phyloP scores from a whole-genome alignment of 805 yeast species.

The Saccharomycopsis guyanensis region DNA sequence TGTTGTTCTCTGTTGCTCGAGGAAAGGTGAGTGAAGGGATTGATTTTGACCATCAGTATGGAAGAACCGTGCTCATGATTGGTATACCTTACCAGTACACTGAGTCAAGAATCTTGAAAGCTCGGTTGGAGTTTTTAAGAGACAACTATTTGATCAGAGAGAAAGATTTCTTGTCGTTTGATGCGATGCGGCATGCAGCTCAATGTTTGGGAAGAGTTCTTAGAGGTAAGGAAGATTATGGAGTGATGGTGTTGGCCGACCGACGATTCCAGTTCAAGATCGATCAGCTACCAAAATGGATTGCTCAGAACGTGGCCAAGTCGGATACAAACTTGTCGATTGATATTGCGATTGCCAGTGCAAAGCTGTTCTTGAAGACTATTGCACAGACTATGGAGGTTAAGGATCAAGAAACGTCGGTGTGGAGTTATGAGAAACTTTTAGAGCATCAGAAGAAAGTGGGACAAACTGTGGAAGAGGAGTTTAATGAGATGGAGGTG shows the following conservation, averaged over 20 bases:
- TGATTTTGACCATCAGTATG: slow-evolving; percentile 98
- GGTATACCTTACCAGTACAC: slow-evolving; percentile 99
- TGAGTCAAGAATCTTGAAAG: slow-evolving; percentile 91
- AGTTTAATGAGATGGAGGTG: background rate
- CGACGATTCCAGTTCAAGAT: slow-evolving; percentile 83
- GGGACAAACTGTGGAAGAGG: background rate
- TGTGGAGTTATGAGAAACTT: slow-evolving; percentile 77
- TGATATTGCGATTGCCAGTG: slow-evolving; percentile 94
- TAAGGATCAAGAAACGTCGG: slow-evolving; percentile 85
- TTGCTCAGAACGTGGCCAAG: slow-evolving; percentile 84
- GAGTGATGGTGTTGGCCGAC: slow-evolving; percentile 97
- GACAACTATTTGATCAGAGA: slow-evolving; percentile 91
- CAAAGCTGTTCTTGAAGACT: slow-evolving; percentile 83
- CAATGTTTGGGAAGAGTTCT: slow-evolving; percentile 96
- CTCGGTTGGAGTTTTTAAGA: slow-evolving; percentile 85
- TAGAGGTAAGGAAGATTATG: slow-evolving; percentile 97
- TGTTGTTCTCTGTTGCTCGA: slow-evolving; percentile 92
- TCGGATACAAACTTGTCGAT: slow-evolving; percentile 90
- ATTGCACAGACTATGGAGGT: slow-evolving; percentile 92
- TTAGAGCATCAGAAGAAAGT: slow-evolving; percentile 39
- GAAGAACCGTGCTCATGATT: slow-evolving; percentile 95
- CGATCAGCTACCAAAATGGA: slow-evolving; percentile 93
- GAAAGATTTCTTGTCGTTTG: slow-evolving; percentile 91
- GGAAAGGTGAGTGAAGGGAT: slow-evolving; percentile 98
- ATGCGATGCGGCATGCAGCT: slow-evolving; percentile 99